phyloP scores from a whole-genome alignment of 2,329 filamentous ascomycete genomes.

The Neonectria punicea region DNA sequence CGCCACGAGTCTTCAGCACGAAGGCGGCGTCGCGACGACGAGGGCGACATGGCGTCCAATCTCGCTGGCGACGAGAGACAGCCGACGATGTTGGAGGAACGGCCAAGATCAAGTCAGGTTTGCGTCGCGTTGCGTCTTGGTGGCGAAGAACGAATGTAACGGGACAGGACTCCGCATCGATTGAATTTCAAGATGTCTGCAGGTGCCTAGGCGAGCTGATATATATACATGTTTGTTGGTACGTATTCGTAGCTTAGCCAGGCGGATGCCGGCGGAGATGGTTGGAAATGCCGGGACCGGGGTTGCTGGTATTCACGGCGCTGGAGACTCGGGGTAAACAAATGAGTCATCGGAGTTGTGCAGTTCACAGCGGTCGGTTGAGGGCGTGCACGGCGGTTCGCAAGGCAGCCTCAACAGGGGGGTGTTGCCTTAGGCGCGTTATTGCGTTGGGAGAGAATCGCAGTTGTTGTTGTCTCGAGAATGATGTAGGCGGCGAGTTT shows the following conservation, averaged over 20 bases:
- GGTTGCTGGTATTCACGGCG: conserved; percentile 20
- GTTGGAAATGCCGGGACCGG: conserved; percentile 16
- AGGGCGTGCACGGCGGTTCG: neutral
- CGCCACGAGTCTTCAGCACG: conserved; percentile 67
- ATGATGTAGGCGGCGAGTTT: conserved; percentile 29
- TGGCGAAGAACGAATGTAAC: conserved; percentile 11
- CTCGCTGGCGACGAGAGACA: neutral
- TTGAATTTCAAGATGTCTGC: conserved; percentile 6
- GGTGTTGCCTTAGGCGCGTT: conserved; percentile 5
- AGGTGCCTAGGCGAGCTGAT: conserved; percentile 10
- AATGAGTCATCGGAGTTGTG: conserved; percentile 19
- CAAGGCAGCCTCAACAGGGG: conserved; percentile 2
- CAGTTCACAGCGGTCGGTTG: neutral
- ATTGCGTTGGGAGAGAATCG: conserved; percentile 1
- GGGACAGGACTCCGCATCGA: conserved; percentile 19
- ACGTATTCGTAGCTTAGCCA: neutral
- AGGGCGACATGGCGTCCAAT: conserved; percentile 31
- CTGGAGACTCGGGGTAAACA: neutral
- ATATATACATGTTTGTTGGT: conserved; percentile 11
- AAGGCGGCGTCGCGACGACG: conserved; percentile 37
- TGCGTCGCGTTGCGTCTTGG: conserved; percentile 11
- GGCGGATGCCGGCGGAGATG: conserved; percentile 5
- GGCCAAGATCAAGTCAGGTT: neutral
- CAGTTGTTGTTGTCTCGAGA: neutral
- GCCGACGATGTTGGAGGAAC: neutral